Evolutionary conservation across 345 rosid genomes (phyloP), one percentile per base, ranked within the genome.

Genomic region (Eucalyptus marginata): DNA sequence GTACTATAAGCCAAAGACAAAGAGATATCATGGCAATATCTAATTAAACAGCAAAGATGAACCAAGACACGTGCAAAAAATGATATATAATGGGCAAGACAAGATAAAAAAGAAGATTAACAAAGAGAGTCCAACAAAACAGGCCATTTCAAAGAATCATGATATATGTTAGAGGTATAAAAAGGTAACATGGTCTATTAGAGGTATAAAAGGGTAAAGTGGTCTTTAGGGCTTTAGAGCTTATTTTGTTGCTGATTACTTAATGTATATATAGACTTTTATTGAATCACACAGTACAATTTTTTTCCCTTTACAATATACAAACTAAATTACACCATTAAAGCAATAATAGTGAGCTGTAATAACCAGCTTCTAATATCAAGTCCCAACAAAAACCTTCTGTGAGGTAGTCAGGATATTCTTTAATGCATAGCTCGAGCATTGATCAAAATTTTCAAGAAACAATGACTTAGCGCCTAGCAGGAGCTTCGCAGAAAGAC

Each of bases 31-130:
- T 18, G 36, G 0, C 18, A 71, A 36, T 18, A 71, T 36, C 46
- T 20, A 71, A 29, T 36, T 36, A 36, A 33, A 27, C 1, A 36
- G 46, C 1, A 71, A 18, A 71, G 46, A 71, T 10, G 27, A 71
- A 36, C 46, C 3, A 33, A 36, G 83, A 71, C 5, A 36, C 0
- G 0, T 10, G 81, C 81, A 0, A 71, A 71, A 18, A 71, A 0
- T 54, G 13, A 17, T 71, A 14, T 22, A 71, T 3, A 0, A 18
- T 36, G 25, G 46, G 46, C 24, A 71, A 2, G 81, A 3, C 81
- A 71, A 36, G 14, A 71, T 18, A 4, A 71, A 44, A 71, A 36
- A 0, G 7, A 36, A 71, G 8, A 36, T 71, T 18, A 36, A 36
- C 7, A 71, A 36, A 71, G 83, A 71, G 8, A 36, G 83, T 36